phyloP scores from a whole-genome alignment of 2,329 filamentous ascomycete genomes.

The Arthrobotrys entomopaga region DNA sequence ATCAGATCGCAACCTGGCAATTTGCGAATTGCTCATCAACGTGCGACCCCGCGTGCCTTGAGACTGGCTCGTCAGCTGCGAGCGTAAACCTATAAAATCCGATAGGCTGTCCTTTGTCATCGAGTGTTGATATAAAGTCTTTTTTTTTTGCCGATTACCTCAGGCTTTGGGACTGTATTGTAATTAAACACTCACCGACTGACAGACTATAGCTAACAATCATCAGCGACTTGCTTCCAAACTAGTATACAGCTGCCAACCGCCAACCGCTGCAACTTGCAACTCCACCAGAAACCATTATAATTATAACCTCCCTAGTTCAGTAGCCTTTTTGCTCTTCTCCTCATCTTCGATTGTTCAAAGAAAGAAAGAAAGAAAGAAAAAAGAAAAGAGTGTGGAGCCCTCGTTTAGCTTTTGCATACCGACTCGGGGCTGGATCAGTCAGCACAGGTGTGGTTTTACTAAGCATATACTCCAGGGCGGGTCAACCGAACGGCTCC shows the following conservation, averaged over 20 bases:
- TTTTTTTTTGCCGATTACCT: constrained; percentile 6
- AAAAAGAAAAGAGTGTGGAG: constrained; percentile 1
- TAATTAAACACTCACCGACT: constrained; percentile 27
- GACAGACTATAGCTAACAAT: constrained; percentile 8
- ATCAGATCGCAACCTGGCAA: constrained; percentile 16
- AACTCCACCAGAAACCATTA: constrained; percentile 4
- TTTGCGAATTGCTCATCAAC: constrained; percentile 50
- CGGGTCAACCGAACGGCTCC: constrained; percentile 50
- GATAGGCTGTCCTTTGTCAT: constrained; percentile 15
- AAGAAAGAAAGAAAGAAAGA: too few species aligned
- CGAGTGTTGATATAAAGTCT: constrained; percentile 1
- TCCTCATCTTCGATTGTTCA: too few species aligned
- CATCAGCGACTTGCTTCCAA: constrained; percentile 4
- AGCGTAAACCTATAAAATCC: constrained; percentile 20
- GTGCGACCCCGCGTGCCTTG: not conserved
- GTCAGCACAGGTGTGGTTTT: constrained; percentile 49
- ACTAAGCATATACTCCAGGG: constrained; percentile 46
- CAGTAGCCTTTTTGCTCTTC: too few species aligned
- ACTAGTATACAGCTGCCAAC: not conserved
- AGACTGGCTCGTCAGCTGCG: constrained; percentile 25
- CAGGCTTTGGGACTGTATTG: constrained; percentile 4
- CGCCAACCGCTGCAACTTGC: not conserved
- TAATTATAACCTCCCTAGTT: too few species aligned
- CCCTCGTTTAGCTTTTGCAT: constrained; percentile 14
- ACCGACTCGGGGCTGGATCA: constrained; percentile 42